phyloP scores from a whole-genome alignment of 805 yeast species.

The Metschnikowia orientalis region DNA sequence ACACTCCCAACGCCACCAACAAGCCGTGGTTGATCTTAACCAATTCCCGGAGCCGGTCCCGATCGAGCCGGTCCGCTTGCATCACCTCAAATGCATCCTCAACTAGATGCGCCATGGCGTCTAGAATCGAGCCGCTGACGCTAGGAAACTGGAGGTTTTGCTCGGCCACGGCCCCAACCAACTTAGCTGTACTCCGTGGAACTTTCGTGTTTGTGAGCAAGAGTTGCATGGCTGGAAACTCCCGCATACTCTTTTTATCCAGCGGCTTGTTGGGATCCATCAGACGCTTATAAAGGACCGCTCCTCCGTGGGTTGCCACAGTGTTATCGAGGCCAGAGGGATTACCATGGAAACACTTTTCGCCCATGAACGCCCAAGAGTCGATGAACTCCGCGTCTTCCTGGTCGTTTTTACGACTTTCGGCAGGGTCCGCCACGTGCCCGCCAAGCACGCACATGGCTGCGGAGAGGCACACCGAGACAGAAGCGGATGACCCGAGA shows the following conservation, averaged over 20 bases:
- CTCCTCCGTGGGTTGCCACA: constrained; percentile 94
- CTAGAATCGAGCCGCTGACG: constrained; percentile 55
- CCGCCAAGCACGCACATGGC: constrained; percentile 64
- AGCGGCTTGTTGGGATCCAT: constrained; percentile 49
- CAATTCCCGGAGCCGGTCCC: constrained; percentile 51
- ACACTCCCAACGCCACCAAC: constrained; percentile 79
- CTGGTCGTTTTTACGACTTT: constrained; percentile 22
- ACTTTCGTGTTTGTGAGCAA: constrained; percentile 78
- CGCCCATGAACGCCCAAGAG: constrained; percentile 88
- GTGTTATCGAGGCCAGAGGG: constrained; percentile 97
- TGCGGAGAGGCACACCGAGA: constrained; percentile 76
- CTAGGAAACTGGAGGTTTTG: constrained; percentile 51
- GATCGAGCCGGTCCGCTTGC: constrained; percentile 47
- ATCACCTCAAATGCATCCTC: constrained; percentile 66
- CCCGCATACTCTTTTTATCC: constrained; percentile 61
- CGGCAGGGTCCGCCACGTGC: constrained; percentile 42
- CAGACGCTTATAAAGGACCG: constrained; percentile 79
- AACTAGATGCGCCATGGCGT: constrained; percentile 72
- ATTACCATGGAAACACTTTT: constrained; percentile 91
- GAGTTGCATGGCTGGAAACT: constrained; percentile 69
- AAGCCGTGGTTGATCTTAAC: constrained; percentile 84
- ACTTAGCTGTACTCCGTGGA: constrained; percentile 81
- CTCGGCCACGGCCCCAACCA: constrained; percentile 72
- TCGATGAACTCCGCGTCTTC: constrained; percentile 62
- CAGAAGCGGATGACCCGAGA: constrained; percentile 88